Evolutionary conservation across 2,329 filamentous ascomycete species (phyloP).

Genomic region (Ascochyta rabiei): DNA sequence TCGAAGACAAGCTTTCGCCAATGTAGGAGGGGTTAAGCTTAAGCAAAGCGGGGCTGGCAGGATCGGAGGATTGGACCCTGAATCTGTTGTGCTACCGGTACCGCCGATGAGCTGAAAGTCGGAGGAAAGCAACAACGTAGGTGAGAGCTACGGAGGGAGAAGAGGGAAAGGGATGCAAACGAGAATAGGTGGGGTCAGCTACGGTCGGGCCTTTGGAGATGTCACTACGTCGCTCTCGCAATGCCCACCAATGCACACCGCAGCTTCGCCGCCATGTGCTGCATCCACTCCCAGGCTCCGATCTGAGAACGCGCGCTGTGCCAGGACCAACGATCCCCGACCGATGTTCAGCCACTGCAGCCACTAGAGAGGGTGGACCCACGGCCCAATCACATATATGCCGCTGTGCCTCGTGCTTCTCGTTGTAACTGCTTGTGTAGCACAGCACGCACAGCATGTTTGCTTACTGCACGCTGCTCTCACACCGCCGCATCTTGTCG

Average conservation of each 20-base stretch:
- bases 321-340: constrained; percentile 5
- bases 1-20: constrained; percentile 17
- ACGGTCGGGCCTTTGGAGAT: constrained; percentile 12
- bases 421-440: neutral
- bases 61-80: neutral
- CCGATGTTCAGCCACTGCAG: neutral
- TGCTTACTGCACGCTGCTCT: neutral
- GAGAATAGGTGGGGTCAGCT: neutral
- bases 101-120: neutral
- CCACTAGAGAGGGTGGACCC: neutral
- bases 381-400: neutral
- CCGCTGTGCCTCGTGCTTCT: neutral
- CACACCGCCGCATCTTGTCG: constrained; percentile 1
- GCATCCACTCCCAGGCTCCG: neutral
- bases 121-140: neutral
- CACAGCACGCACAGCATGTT: constrained; percentile 1
- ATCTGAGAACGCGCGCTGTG: neutral
- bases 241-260: constrained; percentile 14
- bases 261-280: constrained; percentile 13
- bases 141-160: neutral
- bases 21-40: constrained; percentile 5
- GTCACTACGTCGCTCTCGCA: neutral
- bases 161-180: neutral
- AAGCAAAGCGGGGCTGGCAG: constrained; percentile 7
- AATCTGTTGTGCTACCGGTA: constrained; percentile 5